Conservation (phyloP, 2,329 filamentous ascomycete species). For the Huntiella decipiens region DNA sequence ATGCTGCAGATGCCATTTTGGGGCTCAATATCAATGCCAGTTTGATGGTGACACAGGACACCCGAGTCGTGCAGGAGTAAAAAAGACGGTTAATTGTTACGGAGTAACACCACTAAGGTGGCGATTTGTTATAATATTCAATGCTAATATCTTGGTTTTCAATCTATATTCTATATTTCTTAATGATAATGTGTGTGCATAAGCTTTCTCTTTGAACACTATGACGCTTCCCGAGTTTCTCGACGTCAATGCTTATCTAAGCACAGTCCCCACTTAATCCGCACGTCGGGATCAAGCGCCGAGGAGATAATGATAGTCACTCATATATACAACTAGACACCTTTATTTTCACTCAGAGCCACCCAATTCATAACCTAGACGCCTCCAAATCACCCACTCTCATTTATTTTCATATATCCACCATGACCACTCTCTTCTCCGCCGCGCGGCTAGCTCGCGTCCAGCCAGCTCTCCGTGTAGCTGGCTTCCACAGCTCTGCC, state of each 20-base stretch:
- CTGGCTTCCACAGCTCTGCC: slow-evolving; percentile 5
- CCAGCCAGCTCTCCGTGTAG: not conserved
- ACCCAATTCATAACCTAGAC: too few relatives aligned
- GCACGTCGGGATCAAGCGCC: not conserved
- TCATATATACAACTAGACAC: not conserved
- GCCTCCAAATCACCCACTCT: not conserved
- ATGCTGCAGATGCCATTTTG: slow-evolving; percentile 4
- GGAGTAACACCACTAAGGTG: not conserved
- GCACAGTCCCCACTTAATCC: not conserved
- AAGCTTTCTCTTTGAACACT: too few relatives aligned
- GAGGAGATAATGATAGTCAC: not conserved
- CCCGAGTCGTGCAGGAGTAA: not conserved
- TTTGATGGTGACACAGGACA: slow-evolving; percentile 7
- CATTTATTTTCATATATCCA: not conserved
- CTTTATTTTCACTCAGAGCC: not conserved
- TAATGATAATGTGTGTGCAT: not conserved
- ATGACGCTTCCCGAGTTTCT: too few relatives aligned
- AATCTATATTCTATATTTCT: not conserved
- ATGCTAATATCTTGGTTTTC: not conserved
- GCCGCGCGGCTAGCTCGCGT: not conserved
- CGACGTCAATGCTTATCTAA: not conserved
- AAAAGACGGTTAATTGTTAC: not conserved
- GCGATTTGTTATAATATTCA: not conserved
- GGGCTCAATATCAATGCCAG: slow-evolving; percentile 4
- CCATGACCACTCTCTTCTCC: slow-evolving; percentile 5